Conservation (phyloP, 495 filamentous ascomycete species). For the Penicillium egyptiacum region DNA sequence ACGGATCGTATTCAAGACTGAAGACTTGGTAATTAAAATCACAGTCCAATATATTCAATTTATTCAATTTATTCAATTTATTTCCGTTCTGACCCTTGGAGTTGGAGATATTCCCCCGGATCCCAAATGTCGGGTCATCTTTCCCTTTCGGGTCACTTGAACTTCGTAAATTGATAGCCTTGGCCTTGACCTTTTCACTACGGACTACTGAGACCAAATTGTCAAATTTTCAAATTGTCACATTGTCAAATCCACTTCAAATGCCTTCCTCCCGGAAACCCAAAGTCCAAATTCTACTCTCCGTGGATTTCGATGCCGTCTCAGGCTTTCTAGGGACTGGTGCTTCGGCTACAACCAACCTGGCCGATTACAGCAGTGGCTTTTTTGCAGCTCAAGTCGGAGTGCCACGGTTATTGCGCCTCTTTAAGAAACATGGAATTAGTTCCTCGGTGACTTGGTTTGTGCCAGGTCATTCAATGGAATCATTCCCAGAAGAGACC, state of each 20-base stretch:
- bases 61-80: too few species aligned
- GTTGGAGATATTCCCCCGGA: slow-evolving; percentile 8
- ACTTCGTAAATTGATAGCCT: not conserved
- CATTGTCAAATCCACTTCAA: not conserved
- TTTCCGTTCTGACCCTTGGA: slow-evolving; percentile 2
- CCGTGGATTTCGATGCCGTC: slow-evolving; percentile 11
- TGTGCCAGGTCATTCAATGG: slow-evolving; percentile 62
- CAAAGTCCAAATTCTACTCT: slow-evolving; percentile 9
- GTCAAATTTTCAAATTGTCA: too few species aligned
- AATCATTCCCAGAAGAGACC: slow-evolving; percentile 57
- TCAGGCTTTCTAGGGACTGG: slow-evolving; percentile 8
- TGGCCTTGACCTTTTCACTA: not conserved
- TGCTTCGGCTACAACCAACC: slow-evolving; percentile 42
- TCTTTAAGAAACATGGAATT: slow-evolving; percentile 55
- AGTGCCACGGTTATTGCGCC: slow-evolving; percentile 57
- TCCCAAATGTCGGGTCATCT: not conserved
- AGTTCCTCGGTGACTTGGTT: slow-evolving; percentile 61
- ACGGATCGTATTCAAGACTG: not conserved
- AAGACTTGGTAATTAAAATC: not conserved
- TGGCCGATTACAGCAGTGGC: slow-evolving; percentile 59
- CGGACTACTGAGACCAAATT: too few species aligned
- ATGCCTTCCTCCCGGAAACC: not conserved
- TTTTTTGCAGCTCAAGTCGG: slow-evolving; percentile 61
- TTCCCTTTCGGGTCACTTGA: not conserved
- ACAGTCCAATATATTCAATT: not conserved